Percentiles rank a stretch among this genome's conserved stretches.
phyloP scores from a whole-genome alignment of 179 eudicot species.

The Silene coronaria region DNA sequence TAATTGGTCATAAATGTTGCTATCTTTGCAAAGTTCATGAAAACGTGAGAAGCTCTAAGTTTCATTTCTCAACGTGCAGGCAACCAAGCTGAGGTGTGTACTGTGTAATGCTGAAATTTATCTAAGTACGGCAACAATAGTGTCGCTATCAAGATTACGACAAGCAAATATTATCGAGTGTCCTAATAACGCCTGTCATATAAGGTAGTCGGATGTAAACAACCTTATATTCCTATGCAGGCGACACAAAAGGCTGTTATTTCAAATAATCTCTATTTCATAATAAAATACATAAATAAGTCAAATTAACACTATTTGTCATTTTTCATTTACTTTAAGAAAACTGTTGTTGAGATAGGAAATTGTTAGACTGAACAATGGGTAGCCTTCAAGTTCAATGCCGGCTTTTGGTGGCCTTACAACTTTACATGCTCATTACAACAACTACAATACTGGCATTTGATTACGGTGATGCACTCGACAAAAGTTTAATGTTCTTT shows the following conservation, averaged over 20 bases:
- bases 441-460: neutral
- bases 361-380: neutral
- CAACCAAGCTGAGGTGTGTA: conserved; percentile 5
- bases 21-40: neutral
- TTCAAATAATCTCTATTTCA: too few species aligned
- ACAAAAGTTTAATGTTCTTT: conserved; percentile 45
- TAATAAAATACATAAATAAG: neutral
- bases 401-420: conserved; percentile 14
- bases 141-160: conserved; percentile 10
- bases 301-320: neutral
- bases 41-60: conserved; percentile 28
- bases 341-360: neutral
- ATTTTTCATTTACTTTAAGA: neutral
- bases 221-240: too few species aligned
- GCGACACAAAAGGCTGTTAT: too few species aligned
- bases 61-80: conserved; percentile 18
- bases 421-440: conserved; percentile 8
- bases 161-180: neutral
- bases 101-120: too few species aligned
- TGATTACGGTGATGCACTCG: conserved; percentile 47
- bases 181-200: neutral
- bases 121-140: neutral
- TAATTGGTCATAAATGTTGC: conserved; percentile 3
- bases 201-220: too few species aligned
- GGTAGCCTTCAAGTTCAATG: neutral